Evolutionary conservation across 805 yeast species (phyloP), one percentile per base, ranked within the genome.

Genomic region (Schwanniomyces yamadae): DNA sequence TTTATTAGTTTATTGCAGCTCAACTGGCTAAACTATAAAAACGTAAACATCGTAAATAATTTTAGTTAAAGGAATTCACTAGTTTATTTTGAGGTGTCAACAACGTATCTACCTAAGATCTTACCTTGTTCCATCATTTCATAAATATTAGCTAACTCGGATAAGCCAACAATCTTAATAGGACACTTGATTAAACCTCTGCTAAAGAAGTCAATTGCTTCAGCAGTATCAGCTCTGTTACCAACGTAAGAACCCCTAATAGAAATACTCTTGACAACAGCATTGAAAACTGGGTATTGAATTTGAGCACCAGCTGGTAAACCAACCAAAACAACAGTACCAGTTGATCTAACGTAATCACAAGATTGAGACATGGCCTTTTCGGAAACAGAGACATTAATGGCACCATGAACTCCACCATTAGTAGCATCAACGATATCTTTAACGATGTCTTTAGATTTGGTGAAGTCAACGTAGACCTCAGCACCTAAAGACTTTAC

Each of bases 181-280:
- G 87, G 85, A 44, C 86, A 76, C 61, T 74, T 71, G 59, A 83
- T 82, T 57, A 78, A 66, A 44, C 90, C 91, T 61, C 86, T 73
- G 49, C 71, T 45, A 64, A 80, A 82, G 75, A 84, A 82, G 52
- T 81, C 85, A 47, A 84, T 64, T 37, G 91, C 89, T 71, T 84
- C 90, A 45, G 82, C 75, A 47, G 91, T 77, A 66, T 87, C 95
- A 47, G 84, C 83, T 68, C 95, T 82, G 78, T 84, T 84, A 53
- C 95, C 95, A 45, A 86, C 95, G 58, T 84, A 84, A 35, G 95
- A 84, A 51, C 93, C 95, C 61, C 72, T 78, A 57, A 86, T 81
- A 55, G 71, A 69, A 60, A 83, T 70, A 40, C 86, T 77, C 66
- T 76, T 82, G 49, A 83, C 81, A 42, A 86, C 95, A 34, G 84